Conservation (phyloP, 2,329 filamentous ascomycete species). For the Curvularia spicifera region DNA sequence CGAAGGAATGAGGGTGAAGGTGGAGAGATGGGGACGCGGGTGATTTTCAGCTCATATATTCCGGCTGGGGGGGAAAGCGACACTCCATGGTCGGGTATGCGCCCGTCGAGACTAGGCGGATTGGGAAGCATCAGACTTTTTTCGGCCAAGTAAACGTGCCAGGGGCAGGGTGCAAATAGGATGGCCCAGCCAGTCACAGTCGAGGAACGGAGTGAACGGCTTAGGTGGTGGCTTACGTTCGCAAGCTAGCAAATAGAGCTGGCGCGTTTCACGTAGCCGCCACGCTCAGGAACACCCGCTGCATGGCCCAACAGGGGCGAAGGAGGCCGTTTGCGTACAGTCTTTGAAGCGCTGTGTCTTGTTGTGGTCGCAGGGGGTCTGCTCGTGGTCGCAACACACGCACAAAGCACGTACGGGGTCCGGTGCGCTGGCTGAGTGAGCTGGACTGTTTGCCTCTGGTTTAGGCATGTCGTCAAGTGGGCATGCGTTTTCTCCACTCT, state of each 20-base stretch:
- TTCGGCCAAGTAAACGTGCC: conserved; percentile 9
- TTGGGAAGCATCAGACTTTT: conserved; percentile 11
- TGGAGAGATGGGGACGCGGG: conserved; percentile 9
- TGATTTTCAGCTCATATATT: conserved; percentile 15
- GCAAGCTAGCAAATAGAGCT: conserved; percentile 9
- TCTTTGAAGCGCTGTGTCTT: neutral
- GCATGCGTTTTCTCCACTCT: conserved; percentile 3
- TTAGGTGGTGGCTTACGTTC: conserved; percentile 8
- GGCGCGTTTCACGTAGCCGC: conserved; percentile 18
- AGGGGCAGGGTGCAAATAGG: conserved; percentile 14
- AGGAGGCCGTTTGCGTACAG: conserved; percentile 4
- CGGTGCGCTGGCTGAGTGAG: neutral
- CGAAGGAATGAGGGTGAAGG: conserved; percentile 12
- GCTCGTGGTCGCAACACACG: neutral
- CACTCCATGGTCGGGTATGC: neutral
- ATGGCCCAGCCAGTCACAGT: conserved; percentile 8
- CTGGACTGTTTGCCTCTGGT: neutral
- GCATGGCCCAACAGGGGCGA: conserved; percentile 1
- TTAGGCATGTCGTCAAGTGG: conserved; percentile 2
- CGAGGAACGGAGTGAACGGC: conserved; percentile 5
- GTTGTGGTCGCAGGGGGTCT: conserved; percentile 6
- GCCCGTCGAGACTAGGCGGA: conserved; percentile 4
- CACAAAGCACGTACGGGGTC: neutral
- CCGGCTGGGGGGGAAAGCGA: conserved; percentile 6
- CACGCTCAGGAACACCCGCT: conserved; percentile 19